Evolutionary conservation across 441 rosid species (phyloP).

Genomic region (Biscutella laevigata): DNA sequence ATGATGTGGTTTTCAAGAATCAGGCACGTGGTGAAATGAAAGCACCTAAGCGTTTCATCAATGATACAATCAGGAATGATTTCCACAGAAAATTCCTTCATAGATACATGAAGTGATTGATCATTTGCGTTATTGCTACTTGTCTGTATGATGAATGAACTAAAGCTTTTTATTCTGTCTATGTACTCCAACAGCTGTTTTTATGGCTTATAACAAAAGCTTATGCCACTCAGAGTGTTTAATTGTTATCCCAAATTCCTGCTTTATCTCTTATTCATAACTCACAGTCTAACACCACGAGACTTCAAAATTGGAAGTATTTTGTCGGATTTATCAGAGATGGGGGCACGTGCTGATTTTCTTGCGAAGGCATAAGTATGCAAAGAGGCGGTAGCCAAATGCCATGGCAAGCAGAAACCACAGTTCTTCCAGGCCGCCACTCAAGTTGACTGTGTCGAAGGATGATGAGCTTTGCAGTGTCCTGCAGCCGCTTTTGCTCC

Average conservation of each 20-base stretch:
- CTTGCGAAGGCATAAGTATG: conserved; percentile 66
- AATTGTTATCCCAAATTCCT: conserved; percentile 5
- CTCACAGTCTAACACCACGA: no score
- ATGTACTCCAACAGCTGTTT: conserved; percentile 9
- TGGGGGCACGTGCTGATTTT: conserved; percentile 51
- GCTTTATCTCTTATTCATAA: neutral
- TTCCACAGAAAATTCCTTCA: conserved; percentile 89
- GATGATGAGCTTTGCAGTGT: conserved; percentile 72
- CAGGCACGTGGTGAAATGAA: conserved; percentile 93
- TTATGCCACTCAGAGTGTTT: conserved; percentile 7
- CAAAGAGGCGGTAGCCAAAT: conserved; percentile 47
- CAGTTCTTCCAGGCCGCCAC: conserved; percentile 77
- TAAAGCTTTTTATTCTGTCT: neutral
- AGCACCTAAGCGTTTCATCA: conserved; percentile 90
- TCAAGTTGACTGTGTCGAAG: conserved; percentile 63
- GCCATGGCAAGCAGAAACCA: conserved; percentile 87
- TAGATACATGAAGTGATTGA: conserved; percentile 78
- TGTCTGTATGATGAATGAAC: conserved; percentile 16
- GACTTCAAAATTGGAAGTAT: conserved; percentile 12
- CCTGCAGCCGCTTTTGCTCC: conserved; percentile 62
- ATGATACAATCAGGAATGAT: conserved; percentile 89
- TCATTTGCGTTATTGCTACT: conserved; percentile 8
- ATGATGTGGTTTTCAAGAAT: conserved; percentile 95
- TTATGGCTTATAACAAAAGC: conserved; percentile 10
- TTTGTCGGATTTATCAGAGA: conserved; percentile 32